A percentile compares a stretch with the other conserved stretches of the same genome.
Conservation (phyloP, 108 stramenopile species). For the Nitzschia inconspicua region DNA sequence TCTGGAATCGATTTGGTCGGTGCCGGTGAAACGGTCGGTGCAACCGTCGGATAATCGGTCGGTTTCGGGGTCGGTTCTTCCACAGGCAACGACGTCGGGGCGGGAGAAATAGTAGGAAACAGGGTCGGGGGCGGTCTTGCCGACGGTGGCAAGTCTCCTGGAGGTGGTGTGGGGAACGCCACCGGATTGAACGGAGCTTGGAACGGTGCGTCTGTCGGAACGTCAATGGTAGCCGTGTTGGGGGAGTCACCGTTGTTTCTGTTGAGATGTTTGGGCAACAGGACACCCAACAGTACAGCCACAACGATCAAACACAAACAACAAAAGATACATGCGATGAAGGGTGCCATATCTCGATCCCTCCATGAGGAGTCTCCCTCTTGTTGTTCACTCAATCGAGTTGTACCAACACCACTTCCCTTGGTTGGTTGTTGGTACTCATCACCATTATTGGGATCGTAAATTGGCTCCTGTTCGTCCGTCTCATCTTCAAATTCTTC, state of each 20-base stretch:
- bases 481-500: neutral
- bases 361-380: neutral
- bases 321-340: conserved; percentile 12
- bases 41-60: conserved; percentile 3
- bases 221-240: neutral
- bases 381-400: neutral
- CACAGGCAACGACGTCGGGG: conserved; percentile 3
- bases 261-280: neutral
- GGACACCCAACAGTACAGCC: conserved; percentile 7
- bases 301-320: conserved; percentile 21
- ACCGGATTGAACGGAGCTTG: neutral
- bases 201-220: neutral
- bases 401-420: too few species aligned
- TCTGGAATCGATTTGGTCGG: conserved; percentile 20
- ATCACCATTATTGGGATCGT: neutral
- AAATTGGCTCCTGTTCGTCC: neutral
- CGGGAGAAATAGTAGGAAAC: neutral
- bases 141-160: neutral
- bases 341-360: neutral
- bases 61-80: conserved; percentile 1
- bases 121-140: neutral
- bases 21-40: conserved; percentile 14
- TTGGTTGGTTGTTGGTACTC: too few species aligned
- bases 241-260: neutral
- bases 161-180: conserved; percentile 5